Evolutionary conservation across 2,329 filamentous ascomycete genomes (phyloP).

Genomic region (Laburnicola sp.): DNA sequence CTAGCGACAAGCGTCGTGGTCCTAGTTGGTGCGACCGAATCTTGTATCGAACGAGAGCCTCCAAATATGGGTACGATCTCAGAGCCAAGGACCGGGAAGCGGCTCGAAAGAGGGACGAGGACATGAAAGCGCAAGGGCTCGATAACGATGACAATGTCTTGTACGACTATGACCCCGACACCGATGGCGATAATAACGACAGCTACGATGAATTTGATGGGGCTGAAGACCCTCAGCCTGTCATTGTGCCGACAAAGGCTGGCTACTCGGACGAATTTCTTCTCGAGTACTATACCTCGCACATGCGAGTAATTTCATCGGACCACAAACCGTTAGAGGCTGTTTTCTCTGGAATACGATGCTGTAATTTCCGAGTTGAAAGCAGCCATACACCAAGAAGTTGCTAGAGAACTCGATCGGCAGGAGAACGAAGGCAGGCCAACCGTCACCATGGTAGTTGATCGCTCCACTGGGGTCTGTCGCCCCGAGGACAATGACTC

Average conservation of each 20-base stretch:
- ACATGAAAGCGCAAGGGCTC: slow-evolving; percentile 80
- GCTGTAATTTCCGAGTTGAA: slow-evolving; percentile 84
- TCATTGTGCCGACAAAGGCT: slow-evolving; percentile 60
- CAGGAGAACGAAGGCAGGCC: slow-evolving; percentile 90
- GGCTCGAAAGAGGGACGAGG: slow-evolving; percentile 73
- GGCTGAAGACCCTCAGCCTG: slow-evolving; percentile 48
- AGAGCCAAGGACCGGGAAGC: slow-evolving; percentile 66
- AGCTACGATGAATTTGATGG: slow-evolving; percentile 35
- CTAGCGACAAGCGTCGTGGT: slow-evolving; percentile 88
- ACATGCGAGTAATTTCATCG: slow-evolving; percentile 87
- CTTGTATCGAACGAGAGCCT: slow-evolving; percentile 75
- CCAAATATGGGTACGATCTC: slow-evolving; percentile 67
- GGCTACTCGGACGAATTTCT: slow-evolving; percentile 59
- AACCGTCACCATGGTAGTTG: slow-evolving; percentile 78
- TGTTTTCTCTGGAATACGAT: slow-evolving; percentile 81
- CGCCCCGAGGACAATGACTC: slow-evolving; percentile 24
- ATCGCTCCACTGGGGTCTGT: slow-evolving; percentile 51
- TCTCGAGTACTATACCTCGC: slow-evolving; percentile 76
- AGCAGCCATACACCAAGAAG: slow-evolving; percentile 79
- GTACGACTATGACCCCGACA: slow-evolving; percentile 87
- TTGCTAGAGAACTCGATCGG: slow-evolving; percentile 84
- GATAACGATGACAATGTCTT: slow-evolving; percentile 82
- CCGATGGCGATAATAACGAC: slow-evolving; percentile 63
- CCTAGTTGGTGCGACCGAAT: slow-evolving; percentile 98
- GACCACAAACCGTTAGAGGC: slow-evolving; percentile 93